A percentile compares a stretch with the other conserved stretches of the same genome.
These are phyloP conservation scores for Yarrowia hollandica DNA, from an alignment of 805 yeast genomes.

Conservation along the genomic window DNA sequence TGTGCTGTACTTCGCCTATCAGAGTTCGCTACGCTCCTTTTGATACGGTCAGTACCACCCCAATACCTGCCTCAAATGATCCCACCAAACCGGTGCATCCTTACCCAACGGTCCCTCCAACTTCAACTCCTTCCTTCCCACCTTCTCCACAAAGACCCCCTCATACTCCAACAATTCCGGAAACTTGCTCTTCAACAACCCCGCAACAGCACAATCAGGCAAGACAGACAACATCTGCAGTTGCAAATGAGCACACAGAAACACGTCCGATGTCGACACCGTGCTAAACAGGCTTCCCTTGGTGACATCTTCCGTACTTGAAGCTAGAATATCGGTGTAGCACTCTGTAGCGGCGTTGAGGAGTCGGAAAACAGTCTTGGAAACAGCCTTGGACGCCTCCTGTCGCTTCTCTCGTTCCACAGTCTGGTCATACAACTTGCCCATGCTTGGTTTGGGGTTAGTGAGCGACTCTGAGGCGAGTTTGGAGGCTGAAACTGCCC, in stretches of 20 bases:
- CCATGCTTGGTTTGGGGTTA: slow-evolving; percentile 7
- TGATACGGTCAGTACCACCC: no score
- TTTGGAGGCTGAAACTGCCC: slow-evolving; percentile 42
- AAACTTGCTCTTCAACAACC: slow-evolving; percentile 10
- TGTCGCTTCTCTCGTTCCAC: slow-evolving; percentile 3
- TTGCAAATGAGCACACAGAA: slow-evolving; percentile 9
- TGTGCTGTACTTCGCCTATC: not conserved
- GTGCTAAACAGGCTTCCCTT: not conserved
- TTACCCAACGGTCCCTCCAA: slow-evolving; percentile 5
- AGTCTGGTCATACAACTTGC: slow-evolving; percentile 6
- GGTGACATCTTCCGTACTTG: not conserved
- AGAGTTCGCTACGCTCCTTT: not conserved
- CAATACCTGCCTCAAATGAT: slow-evolving; percentile 3
- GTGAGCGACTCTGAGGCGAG: slow-evolving; percentile 44
- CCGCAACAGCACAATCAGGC: slow-evolving; percentile 19
- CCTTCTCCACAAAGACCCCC: not conserved
- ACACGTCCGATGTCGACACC: not conserved
- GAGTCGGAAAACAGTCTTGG: slow-evolving; percentile 11
- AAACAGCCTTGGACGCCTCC: slow-evolving; percentile 7
- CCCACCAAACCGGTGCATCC: slow-evolving; percentile 7
- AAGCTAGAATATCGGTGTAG: not conserved
- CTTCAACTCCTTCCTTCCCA: not conserved
- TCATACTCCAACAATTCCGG: slow-evolving; percentile 3
- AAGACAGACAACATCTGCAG: slow-evolving; percentile 1
- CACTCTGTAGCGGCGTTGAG: not conserved